Evolutionary conservation across 140 eudicot species (phyloP).

Genomic region (Erigeron philadelphicus): DNA sequence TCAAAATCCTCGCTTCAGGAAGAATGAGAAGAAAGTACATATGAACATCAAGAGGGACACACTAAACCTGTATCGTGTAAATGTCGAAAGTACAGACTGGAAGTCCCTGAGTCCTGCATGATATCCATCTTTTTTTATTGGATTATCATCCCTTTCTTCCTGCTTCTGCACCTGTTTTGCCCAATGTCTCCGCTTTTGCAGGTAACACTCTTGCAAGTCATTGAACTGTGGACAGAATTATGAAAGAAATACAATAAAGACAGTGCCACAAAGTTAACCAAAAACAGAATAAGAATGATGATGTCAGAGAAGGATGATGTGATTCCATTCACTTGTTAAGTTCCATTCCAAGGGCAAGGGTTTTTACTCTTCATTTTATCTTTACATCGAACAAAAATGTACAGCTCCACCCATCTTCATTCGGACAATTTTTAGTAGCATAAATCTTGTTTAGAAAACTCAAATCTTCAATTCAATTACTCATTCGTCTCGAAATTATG

Average conservation of each 20-base stretch:
- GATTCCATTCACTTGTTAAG: background rate
- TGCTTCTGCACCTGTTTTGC: slow-evolving; percentile 43
- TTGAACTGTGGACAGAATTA: slow-evolving; percentile 42
- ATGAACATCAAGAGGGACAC: background rate
- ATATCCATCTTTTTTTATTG: slow-evolving; percentile 47
- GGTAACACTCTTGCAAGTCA: slow-evolving; percentile 83
- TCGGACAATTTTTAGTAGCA: background rate
- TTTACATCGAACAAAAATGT: too few relatives aligned
- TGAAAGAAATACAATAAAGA: background rate
- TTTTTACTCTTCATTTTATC: too few relatives aligned
- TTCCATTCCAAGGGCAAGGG: background rate
- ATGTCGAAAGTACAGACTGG: slow-evolving; percentile 70
- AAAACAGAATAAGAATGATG: background rate
- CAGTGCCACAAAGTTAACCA: background rate
- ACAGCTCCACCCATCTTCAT: background rate
- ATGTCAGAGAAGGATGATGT: background rate
- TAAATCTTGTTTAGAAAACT: background rate
- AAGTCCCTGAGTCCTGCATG: slow-evolving; percentile 72
- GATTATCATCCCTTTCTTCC: slow-evolving; percentile 36
- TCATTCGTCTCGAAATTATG: background rate
- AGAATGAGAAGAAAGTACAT: background rate
- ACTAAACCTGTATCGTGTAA: slow-evolving; percentile 73
- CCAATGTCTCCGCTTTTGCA: slow-evolving; percentile 77
- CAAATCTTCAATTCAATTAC: background rate
- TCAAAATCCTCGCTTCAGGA: slow-evolving; percentile 6